Conservation (phyloP, 345 rosid genomes). For the Garcia nutans region DNA sequence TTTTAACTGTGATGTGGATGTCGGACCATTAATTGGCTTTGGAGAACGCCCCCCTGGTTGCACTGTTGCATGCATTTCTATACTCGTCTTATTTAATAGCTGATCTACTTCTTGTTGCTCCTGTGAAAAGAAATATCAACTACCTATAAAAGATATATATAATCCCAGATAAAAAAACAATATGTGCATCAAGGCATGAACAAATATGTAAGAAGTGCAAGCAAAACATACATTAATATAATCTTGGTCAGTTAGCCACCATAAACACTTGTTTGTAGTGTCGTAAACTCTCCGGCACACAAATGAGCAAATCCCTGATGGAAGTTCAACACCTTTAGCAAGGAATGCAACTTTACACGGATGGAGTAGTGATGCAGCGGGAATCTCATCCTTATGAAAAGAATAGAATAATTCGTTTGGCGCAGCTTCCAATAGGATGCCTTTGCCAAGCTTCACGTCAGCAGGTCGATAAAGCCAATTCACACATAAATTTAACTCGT, state of each 20-base stretch:
- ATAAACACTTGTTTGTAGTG: conserved; percentile 57
- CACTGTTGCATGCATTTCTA: conserved; percentile 75
- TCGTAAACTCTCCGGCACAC: conserved; percentile 90
- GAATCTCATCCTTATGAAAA: conserved; percentile 89
- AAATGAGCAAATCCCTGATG: conserved; percentile 68
- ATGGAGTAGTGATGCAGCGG: conserved; percentile 83
- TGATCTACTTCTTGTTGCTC: conserved; percentile 83
- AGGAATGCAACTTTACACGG: conserved; percentile 97
- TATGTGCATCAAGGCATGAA: background rate
- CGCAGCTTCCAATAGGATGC: conserved; percentile 73
- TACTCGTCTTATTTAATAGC: conserved; percentile 56
- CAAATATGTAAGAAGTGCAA: background rate
- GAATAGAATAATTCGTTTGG: conserved; percentile 96
- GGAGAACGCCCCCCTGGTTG: conserved; percentile 85
- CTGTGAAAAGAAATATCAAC: conserved; percentile 14
- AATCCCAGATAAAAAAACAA: background rate
- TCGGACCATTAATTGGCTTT: conserved; percentile 66
- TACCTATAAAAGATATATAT: background rate
- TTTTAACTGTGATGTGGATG: conserved; percentile 69
- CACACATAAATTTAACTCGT: conserved; percentile 52
- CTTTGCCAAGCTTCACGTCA: conserved; percentile 85
- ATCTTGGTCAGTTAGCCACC: conserved; percentile 97
- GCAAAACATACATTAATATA: conserved; percentile 67
- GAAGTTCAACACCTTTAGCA: conserved; percentile 72
- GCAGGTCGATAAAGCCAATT: conserved; percentile 90